Base-by-base conservation (phyloP, 306 rosid genomes). In the Clitoria ternatea region DNA sequence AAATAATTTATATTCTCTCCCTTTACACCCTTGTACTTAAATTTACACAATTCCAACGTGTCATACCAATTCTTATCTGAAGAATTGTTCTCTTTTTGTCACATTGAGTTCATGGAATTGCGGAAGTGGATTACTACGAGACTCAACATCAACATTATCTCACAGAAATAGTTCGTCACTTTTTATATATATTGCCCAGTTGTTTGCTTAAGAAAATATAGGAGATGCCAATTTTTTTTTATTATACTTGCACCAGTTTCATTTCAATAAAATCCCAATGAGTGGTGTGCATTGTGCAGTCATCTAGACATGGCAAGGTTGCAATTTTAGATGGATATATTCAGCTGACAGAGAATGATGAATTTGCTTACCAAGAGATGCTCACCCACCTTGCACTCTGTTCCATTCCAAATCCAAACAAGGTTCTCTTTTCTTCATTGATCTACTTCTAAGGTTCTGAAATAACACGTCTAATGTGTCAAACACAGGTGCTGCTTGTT, bases 351-450 rank as follows among this genome's bases (percentile, higher is more conserved):
- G 89, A 85, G 52, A 81, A 43, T 29, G 86, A 81, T 69, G 84
- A 85, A 42, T 85, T 71, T 76, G 84, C 86, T 18, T 81, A 85
- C 77, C 89, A 81, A 70, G 89, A 85, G 66, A 81, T 78, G 84
- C 68, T 81, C 62, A 62, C 89, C 44, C 86, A 79, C 79, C 86
- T 81, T 36, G 72, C 86, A 32, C 82, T 81, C 7, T 78, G 86
- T 36, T 81, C 86, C 64, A 62, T 77, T 70, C 77, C 77, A 42
- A 62, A 70, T 36, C 68, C 81, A 45, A 77, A 61, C 4, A 77
- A 77, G 81, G 81, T 77, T 40, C 5, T 60, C 19, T 43, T 3
- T 19, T 59, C 22, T 36, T 18, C 26, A 26, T 26, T 40, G n/a
- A n/a, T n/a, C n/a, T n/a, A n/a, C n/a, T n/a, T n/a, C n/a, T n/a